Percentiles rank a stretch among this genome's conserved stretches.
These are phyloP conservation scores for Sanghuangporus sanghuang DNA, from an alignment of 1,284 basidiomycete genomes.

Conservation along the genomic window DNA sequence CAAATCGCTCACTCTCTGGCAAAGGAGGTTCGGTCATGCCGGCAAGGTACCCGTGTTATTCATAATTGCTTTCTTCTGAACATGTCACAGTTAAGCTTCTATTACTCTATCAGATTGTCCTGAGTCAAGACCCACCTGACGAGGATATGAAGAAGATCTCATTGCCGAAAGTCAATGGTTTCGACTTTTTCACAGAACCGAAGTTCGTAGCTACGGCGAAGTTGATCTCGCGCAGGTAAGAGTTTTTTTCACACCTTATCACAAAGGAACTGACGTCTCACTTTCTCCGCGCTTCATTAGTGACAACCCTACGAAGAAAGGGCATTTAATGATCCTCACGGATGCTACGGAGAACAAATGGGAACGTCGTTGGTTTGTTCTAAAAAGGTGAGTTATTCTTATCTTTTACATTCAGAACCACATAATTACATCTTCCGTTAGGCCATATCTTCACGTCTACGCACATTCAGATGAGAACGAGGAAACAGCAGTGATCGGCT, in stretches of 20 bases:
- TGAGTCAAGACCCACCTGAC: constrained; percentile 65
- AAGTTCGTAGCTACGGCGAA: constrained; percentile 72
- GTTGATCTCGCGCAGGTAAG: constrained; percentile 66
- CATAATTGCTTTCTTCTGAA: background rate
- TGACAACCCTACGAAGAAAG: constrained; percentile 80
- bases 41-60: constrained; percentile 52
- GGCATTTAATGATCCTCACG: constrained; percentile 71
- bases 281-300: constrained; percentile 33
- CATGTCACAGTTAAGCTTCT: background rate
- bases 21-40: constrained; percentile 71
- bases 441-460: constrained; percentile 90
- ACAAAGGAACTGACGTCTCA: constrained; percentile 1
- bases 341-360: constrained; percentile 79
- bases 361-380: constrained; percentile 82
- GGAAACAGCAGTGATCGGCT: constrained; percentile 81
- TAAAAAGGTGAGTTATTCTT: constrained; percentile 60
- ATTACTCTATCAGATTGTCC: constrained; percentile 52
- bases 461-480: constrained; percentile 75
- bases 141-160: constrained; percentile 38
- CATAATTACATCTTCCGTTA: constrained; percentile 26
- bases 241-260: constrained; percentile 10
- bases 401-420: background rate
- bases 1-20: constrained; percentile 74
- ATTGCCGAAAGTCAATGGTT: constrained; percentile 37
- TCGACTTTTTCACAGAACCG: constrained; percentile 39